Conservation (phyloP, 208 protist species). For the Trypanosoma theileri region DNA sequence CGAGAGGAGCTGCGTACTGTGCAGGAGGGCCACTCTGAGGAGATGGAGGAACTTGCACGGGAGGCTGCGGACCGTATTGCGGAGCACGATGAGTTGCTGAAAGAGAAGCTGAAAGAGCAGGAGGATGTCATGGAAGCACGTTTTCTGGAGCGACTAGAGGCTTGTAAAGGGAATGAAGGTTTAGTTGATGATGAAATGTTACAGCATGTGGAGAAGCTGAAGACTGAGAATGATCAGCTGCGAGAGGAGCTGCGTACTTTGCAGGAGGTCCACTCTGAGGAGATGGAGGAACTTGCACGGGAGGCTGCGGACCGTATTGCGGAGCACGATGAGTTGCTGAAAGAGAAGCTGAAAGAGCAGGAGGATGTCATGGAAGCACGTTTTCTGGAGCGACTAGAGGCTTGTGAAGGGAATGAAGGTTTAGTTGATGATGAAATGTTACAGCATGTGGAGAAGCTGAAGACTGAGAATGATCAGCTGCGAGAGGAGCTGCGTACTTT, state of each 20-base stretch:
- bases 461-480: slow-evolving; percentile 2
- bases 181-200: background rate
- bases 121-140: slow-evolving; percentile 6
- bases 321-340: slow-evolving; percentile 49
- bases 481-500: slow-evolving; percentile 23
- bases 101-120: slow-evolving; percentile 33
- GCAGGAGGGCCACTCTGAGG: slow-evolving; percentile 39
- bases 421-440: background rate
- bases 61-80: slow-evolving; percentile 55
- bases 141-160: slow-evolving; percentile 2
- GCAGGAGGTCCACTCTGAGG: slow-evolving; percentile 39
- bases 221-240: slow-evolving; percentile 2
- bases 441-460: slow-evolving; percentile 14
- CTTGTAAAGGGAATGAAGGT: background rate
- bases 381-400: slow-evolving; percentile 2
- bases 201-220: slow-evolving; percentile 12
- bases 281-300: slow-evolving; percentile 49
- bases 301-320: slow-evolving; percentile 55
- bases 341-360: slow-evolving; percentile 33
- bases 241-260: slow-evolving; percentile 23
- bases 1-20: slow-evolving; percentile 23
- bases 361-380: slow-evolving; percentile 6
- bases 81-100: slow-evolving; percentile 49
- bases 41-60: slow-evolving; percentile 49
- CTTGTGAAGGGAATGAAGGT: background rate